A percentile compares a stretch with the other conserved stretches of the same genome.
Evolutionary conservation across 2,329 filamentous ascomycete species (phyloP).

Genomic region (Colletotrichum sp.): DNA sequence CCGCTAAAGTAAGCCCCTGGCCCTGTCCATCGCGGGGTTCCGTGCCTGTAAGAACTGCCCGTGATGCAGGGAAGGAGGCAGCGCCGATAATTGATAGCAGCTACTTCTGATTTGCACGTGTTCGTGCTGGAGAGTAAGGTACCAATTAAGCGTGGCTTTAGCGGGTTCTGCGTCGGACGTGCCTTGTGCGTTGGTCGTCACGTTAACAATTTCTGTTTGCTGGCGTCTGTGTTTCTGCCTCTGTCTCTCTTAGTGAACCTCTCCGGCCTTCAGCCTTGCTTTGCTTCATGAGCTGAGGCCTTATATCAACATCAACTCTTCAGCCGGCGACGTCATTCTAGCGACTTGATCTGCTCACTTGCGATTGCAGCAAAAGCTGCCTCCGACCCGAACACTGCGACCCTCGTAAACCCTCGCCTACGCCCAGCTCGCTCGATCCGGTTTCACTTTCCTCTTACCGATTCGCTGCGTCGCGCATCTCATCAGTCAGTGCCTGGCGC

Average conservation of each 20-base stretch:
- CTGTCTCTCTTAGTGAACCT: not conserved
- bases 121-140: not conserved
- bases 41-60: constrained; percentile 3
- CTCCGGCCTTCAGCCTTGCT: constrained; percentile 3
- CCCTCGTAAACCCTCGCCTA: not conserved
- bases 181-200: not conserved
- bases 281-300: not conserved
- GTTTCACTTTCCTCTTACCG: not conserved
- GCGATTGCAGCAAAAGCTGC: not conserved
- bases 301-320: not conserved
- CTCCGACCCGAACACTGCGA: not conserved
- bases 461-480: not conserved
- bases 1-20: constrained; percentile 19
- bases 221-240: not conserved
- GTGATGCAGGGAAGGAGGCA: constrained; percentile 1
- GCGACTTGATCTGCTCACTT: not conserved
- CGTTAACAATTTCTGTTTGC: constrained; percentile 18
- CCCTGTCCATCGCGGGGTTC: constrained; percentile 20
- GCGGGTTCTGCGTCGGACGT: not conserved
- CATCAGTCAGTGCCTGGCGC: not conserved
- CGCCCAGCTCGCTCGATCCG: not conserved
- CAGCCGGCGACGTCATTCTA: not conserved
- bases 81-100: constrained; percentile 1
- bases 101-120: not conserved
- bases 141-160: constrained; percentile 14